phyloP scores from a whole-genome alignment of 495 filamentous ascomycete genomes.

The Aspergillus taichungensis region DNA sequence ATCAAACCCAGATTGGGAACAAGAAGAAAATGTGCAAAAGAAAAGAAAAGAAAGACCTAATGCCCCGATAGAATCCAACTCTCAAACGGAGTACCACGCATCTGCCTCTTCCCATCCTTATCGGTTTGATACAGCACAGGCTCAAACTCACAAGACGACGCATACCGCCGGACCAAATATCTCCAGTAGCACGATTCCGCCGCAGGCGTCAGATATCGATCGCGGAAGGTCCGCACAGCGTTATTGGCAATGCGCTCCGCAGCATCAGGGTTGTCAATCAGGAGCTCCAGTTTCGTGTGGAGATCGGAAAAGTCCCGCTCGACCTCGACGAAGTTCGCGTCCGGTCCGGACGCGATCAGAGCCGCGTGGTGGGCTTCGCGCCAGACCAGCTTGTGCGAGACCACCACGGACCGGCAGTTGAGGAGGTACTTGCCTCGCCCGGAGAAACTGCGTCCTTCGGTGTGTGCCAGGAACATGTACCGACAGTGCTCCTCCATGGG shows the following conservation, averaged over 20 bases:
- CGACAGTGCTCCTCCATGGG: slow-evolving; percentile 50
- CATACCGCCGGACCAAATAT: slow-evolving; percentile 41
- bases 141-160: slow-evolving; percentile 33
- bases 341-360: slow-evolving; percentile 35
- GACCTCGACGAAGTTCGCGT: slow-evolving; percentile 54
- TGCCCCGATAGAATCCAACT: slow-evolving; percentile 25
- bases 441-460: slow-evolving; percentile 49
- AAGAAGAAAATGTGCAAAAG: not conserved
- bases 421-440: slow-evolving; percentile 52
- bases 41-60: not conserved
- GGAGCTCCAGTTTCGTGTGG: slow-evolving; percentile 40
- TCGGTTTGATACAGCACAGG: slow-evolving; percentile 22
- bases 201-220: slow-evolving; percentile 52
- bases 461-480: slow-evolving; percentile 51
- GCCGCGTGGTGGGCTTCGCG: slow-evolving; percentile 33
- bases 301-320: slow-evolving; percentile 46
- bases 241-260: slow-evolving; percentile 51
- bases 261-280: slow-evolving; percentile 38
- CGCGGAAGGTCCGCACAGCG: slow-evolving; percentile 43
- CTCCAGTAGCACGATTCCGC: slow-evolving; percentile 57
- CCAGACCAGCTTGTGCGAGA: slow-evolving; percentile 37
- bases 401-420: slow-evolving; percentile 49
- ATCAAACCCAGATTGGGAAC: too few species aligned
- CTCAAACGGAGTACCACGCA: slow-evolving; percentile 31
- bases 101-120: slow-evolving; percentile 20